Base-by-base conservation (phyloP, 768 basidiomycete species). In the Xerocomus brunneocitrinus region DNA sequence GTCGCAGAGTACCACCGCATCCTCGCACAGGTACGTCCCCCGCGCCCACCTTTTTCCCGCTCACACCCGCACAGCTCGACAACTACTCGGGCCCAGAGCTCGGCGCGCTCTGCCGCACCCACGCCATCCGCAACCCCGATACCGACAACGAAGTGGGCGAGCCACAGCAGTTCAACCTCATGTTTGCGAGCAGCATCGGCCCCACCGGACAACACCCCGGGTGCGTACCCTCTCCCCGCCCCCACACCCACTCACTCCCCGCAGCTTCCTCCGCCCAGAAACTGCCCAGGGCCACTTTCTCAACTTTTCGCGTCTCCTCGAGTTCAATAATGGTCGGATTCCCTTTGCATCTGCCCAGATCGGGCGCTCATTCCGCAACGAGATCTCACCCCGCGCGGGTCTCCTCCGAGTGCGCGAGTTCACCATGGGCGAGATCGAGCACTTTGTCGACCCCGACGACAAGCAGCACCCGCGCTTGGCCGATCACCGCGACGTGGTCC, bases 361-460 rank as follows among this genome's bases (percentile, higher is more conserved):
- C 59, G 97, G 97, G 32, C 85, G 90, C 49, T 84, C 90, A 16
- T 99, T 99, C 82, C 84, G 97, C 49, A 99, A 99, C 69, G 97
- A 98, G 70, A 98, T 99, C 61, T 95, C 94, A 0, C 97, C 97
- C 13, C 89, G 93, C 52, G 92, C 95, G 36, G 97, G 97, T 49
- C 79, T 99, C 38, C 80, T 99, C 44, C 94, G 97, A 56, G 95
- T 98, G 31, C 90, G 95, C 60, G 97, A 99, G 71, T 99, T 98
- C 75, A 97, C 92, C 10, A 97, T 98, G 95, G 97, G 94, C 43
- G 97, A 99, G 76, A 97, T 99, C 67, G 97, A 99, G 73, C 97
- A 99, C 75, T 99, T 77, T 59, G 97, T 99, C 61, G 97, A 98
- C 76, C 97, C 97, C 13, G 79, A 80, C 40, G 85, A 97, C 75